A percentile compares a stretch with the other conserved stretches of the same genome.
Evolutionary conservation across 2,329 filamentous ascomycete genomes (phyloP).

Genomic region (Fusarium cicatricum): DNA sequence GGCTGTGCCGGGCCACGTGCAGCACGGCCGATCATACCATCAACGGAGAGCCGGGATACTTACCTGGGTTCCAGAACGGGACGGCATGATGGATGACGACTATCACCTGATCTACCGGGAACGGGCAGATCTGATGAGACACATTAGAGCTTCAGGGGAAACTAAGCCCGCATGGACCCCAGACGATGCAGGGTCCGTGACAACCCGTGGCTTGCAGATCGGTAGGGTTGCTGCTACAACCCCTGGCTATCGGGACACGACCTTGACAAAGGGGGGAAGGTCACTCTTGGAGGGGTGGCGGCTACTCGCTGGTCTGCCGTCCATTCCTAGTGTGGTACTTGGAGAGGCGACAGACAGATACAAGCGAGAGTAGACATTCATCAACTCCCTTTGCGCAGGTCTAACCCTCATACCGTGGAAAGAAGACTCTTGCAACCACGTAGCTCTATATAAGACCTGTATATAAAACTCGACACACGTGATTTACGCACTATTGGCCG

Average conservation of each 20-base stretch:
- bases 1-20: slow-evolving; percentile 1
- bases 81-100: not conserved
- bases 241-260: not conserved
- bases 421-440: not conserved
- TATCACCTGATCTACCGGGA: slow-evolving; percentile 2
- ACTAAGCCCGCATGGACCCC: not conserved
- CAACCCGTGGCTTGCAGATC: not conserved
- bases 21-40: not conserved
- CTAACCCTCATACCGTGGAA: not conserved
- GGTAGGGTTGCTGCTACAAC: not conserved
- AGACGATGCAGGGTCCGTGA: not conserved
- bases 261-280: not conserved
- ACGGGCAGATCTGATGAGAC: not conserved
- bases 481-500: slow-evolving; percentile 4
- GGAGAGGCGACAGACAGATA: not conserved
- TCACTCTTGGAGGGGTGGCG: not conserved
- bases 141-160: not conserved
- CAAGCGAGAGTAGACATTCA: not conserved
- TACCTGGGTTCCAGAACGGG: slow-evolving; percentile 9
- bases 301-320: accelerated
- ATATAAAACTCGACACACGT: slow-evolving; percentile 2
- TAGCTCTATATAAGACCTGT: not conserved
- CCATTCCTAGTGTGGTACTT: accelerated
- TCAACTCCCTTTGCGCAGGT: not conserved
- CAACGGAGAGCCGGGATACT: not conserved